Evolutionary conservation across 208 protist genomes (phyloP).

Genomic region (Leishmania gerbilli): DNA sequence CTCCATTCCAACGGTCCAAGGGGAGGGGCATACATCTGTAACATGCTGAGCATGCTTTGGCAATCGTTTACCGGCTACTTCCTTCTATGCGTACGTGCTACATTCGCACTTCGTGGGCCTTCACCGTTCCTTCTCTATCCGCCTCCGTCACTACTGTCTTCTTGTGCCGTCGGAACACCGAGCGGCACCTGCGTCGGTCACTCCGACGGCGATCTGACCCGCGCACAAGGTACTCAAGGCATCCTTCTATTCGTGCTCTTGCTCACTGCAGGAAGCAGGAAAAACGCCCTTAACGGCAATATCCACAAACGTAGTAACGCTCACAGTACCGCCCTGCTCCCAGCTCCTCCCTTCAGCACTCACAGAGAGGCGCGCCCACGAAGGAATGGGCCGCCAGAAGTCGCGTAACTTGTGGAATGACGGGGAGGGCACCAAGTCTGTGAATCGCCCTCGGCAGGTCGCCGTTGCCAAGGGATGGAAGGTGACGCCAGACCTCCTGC

Average conservation of each 20-base stretch:
- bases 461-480: constrained; percentile 56
- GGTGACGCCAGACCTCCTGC: constrained; percentile 64
- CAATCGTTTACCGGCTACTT: not conserved
- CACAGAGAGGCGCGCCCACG: not conserved
- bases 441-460: constrained; percentile 59
- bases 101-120: not conserved
- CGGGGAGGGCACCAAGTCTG: constrained; percentile 41
- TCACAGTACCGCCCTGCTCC: not conserved
- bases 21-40: not conserved
- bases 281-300: not conserved
- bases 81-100: not conserved
- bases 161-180: not conserved
- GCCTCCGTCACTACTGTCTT: not conserved
- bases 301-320: not conserved
- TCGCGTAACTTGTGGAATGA: constrained; percentile 70
- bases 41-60: not conserved
- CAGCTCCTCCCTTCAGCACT: not conserved
- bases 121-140: not conserved
- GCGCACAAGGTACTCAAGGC: not conserved
- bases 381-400: constrained; percentile 27
- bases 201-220: not conserved
- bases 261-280: not conserved
- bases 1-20: not conserved
- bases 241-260: not conserved
- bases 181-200: not conserved